Evolutionary conservation across 805 yeast species (phyloP), one percentile per base, ranked within the genome.

Genomic region (Maudiozyma saulgeensis): DNA sequence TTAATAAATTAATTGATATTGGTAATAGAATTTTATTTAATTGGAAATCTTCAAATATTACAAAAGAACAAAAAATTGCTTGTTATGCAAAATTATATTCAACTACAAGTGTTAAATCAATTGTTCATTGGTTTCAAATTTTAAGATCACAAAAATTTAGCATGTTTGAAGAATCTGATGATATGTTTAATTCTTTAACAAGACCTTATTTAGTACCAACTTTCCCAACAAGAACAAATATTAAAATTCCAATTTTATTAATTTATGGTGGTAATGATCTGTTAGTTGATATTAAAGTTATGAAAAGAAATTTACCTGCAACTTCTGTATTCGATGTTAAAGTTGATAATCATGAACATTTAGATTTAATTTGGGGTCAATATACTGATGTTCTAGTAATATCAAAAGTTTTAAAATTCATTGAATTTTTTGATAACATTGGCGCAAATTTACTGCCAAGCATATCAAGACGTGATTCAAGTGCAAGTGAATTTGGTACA

Each of bases 61-160:
- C 80, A 34, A 72, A 76, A 51, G 68, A 79, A 40, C 96, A 90
- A 66, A 91, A 90, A 62, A 68, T 80, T 44, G 75, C 86, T n/a
- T 77, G 87, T 15, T 91, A 87, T 66, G 80, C 87, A 16, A 97
- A 93, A 64, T 71, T 91, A 48, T 91, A 90, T 68, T 86, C 96
- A 1, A 84, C 95, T 21, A 88, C 98, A 0, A 81, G 90, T 2
- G 98, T 90, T 25, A 91, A 90, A 66, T 79, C 86, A 9, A 89
- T 88, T 43, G 97, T 89, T n/a, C 96, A 88, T 67, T 88, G 96
- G 96, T 87, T 88, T 60, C 96, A 88, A 67, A 90, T 91, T 47
- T 86, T 91, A 53, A 74, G 83, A 47, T 74, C 84, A 6, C 79
- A 78, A 43, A 75, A 78, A 44, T 90, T 91, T 65, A 96, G 90